These are phyloP conservation scores for Chlorella sorokiniana DNA, from an alignment of 139 green algal genomes.

Conservation along the genomic window DNA sequence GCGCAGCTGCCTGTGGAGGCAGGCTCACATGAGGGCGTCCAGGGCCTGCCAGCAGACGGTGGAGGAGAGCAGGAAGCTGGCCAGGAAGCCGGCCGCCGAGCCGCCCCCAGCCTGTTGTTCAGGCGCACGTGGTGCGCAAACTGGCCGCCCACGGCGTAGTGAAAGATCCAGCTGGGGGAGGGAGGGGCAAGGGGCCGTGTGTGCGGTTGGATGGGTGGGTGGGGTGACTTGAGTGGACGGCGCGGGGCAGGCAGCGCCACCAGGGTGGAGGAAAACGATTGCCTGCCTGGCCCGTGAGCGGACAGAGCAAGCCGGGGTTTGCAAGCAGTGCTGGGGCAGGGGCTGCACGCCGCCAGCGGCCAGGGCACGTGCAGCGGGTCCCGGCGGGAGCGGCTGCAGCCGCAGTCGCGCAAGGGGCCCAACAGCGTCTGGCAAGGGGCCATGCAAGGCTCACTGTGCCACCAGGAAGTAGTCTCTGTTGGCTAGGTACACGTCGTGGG, in stretches of 20 bases:
- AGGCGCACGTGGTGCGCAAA: neutral
- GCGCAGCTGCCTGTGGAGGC: no score
- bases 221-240: neutral
- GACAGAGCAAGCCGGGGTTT: no score
- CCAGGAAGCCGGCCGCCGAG: neutral
- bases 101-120: neutral
- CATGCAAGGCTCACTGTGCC: neutral
- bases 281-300: no score
- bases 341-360: no score
- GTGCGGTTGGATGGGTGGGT: neutral
- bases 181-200: neutral
- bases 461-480: neutral
- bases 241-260: neutral
- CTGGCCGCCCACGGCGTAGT: neutral
- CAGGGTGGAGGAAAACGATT: no score
- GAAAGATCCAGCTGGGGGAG: neutral
- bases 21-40: neutral
- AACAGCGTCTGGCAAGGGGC: neutral
- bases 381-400: neutral
- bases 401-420: neutral
- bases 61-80: neutral
- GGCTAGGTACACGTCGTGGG: neutral
- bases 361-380: no score
- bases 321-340: no score
- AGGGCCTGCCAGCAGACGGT: neutral